Percentiles rank a stretch among this genome's conserved stretches.
Conservation (phyloP, 345 rosid genomes). For the Passiflora organensis region DNA sequence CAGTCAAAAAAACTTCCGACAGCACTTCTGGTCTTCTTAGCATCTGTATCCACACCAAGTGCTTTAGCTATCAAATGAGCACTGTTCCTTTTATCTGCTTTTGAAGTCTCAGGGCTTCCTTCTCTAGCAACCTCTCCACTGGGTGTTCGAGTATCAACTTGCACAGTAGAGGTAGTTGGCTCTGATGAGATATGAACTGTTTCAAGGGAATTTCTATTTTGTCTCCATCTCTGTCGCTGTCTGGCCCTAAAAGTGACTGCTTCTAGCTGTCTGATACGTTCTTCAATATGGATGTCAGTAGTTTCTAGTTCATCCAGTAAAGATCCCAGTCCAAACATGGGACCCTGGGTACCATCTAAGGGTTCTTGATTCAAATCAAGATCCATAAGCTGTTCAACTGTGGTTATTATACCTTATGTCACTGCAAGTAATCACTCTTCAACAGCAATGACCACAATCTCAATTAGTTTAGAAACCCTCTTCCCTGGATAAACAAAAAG, state of each 20-base stretch:
- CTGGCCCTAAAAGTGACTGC: conserved; percentile 45
- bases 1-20: conserved; percentile 29
- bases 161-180: conserved; percentile 18
- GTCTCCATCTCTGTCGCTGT: conserved; percentile 35
- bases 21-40: conserved; percentile 13
- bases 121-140: conserved; percentile 20
- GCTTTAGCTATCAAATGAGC: conserved; percentile 39
- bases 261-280: conserved; percentile 53
- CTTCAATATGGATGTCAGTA: conserved; percentile 46
- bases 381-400: conserved; percentile 31
- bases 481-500: too few relatives aligned
- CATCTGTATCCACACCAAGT: conserved; percentile 29
- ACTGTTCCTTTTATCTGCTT: conserved; percentile 19
- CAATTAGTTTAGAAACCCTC: too few relatives aligned
- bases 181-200: conserved; percentile 15
- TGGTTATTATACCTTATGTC: too few relatives aligned
- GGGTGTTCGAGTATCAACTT: conserved; percentile 6
- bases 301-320: conserved; percentile 41
- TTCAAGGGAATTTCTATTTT: conserved; percentile 9
- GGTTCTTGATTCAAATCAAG: conserved; percentile 55
- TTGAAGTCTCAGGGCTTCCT: conserved; percentile 19
- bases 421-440: too few relatives aligned
- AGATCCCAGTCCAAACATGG: conserved; percentile 28
- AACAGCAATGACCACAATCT: too few relatives aligned
- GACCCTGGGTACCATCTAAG: conserved; percentile 21